Evolutionary conservation across 2,329 filamentous ascomycete species (phyloP).

Genomic region (Trichoderma aggressivum): DNA sequence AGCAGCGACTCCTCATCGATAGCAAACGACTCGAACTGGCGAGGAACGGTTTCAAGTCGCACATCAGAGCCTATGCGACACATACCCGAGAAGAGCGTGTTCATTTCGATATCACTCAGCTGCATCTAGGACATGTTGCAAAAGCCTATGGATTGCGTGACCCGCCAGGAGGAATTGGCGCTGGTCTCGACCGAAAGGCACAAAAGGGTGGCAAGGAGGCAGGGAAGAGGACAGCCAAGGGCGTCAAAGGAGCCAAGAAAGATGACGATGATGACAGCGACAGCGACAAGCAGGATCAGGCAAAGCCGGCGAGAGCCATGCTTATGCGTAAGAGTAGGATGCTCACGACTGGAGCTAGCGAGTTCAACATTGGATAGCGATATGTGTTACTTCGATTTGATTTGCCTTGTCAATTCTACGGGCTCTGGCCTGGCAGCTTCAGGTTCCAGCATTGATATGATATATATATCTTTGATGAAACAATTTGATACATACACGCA

Average conservation of each 20-base stretch:
- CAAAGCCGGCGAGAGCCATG: conserved; percentile 38
- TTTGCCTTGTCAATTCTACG: background rate
- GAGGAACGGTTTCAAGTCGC: conserved; percentile 81
- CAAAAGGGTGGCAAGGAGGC: conserved; percentile 32
- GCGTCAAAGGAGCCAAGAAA: background rate
- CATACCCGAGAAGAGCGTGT: conserved; percentile 80
- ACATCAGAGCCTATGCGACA: conserved; percentile 91
- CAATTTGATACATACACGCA: background rate
- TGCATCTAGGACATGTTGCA: conserved; percentile 89
- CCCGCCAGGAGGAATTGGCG: conserved; percentile 76
- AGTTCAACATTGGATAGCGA: conserved; percentile 64
- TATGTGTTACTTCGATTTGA: background rate
- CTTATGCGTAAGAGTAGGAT: conserved; percentile 61
- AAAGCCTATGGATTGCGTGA: conserved; percentile 92
- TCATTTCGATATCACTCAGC: conserved; percentile 86
- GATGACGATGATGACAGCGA: conserved; percentile 37
- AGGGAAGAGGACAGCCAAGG: conserved; percentile 25
- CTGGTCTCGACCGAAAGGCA: conserved; percentile 48
- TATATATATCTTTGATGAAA: background rate
- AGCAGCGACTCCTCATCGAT: conserved; percentile 58
- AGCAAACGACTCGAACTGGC: conserved; percentile 73
- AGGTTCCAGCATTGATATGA: background rate
- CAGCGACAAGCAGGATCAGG: conserved; percentile 31
- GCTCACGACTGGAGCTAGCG: conserved; percentile 60
- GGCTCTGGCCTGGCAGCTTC: background rate